phyloP scores from a whole-genome alignment of 2,329 filamentous ascomycete genomes.

The Ascocoryne sarcoides region DNA sequence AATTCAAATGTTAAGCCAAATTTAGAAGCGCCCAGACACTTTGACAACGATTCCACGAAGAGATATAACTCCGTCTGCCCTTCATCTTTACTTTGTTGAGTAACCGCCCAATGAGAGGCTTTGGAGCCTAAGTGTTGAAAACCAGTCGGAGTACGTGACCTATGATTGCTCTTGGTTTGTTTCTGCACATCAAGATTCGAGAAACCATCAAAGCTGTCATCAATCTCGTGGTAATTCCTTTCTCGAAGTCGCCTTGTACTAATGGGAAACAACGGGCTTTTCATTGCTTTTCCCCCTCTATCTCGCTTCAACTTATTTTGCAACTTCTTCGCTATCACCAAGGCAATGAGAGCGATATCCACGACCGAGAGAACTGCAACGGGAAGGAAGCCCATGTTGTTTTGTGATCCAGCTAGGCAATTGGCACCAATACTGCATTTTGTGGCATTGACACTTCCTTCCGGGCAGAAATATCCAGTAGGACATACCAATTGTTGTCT shows the following conservation, averaged over 20 bases:
- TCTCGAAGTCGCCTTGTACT: too few relatives aligned
- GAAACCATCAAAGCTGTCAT: too few relatives aligned
- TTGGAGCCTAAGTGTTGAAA: too few relatives aligned
- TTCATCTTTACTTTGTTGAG: too few relatives aligned
- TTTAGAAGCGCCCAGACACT: slow-evolving; percentile 40
- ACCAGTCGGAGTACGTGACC: slow-evolving; percentile 23
- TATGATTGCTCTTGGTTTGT: slow-evolving; percentile 21
- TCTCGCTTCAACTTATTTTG: slow-evolving; percentile 14
- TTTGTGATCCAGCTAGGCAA: slow-evolving; percentile 37
- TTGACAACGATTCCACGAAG: slow-evolving; percentile 45
- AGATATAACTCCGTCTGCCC: too few relatives aligned
- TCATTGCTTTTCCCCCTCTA: not conserved
- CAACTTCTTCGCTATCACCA: slow-evolving; percentile 30
- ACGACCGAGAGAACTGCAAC: slow-evolving; percentile 34
- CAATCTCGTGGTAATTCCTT: too few relatives aligned
- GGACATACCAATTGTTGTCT: slow-evolving; percentile 37
- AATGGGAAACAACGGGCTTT: too few relatives aligned
- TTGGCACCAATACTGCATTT: slow-evolving; percentile 38
- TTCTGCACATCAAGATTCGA: not conserved
- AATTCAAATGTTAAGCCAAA: slow-evolving; percentile 48
- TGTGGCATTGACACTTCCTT: slow-evolving; percentile 38
- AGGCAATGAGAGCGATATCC: slow-evolving; percentile 34
- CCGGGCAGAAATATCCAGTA: slow-evolving; percentile 41
- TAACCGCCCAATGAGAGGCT: too few relatives aligned
- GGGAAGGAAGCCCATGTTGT: slow-evolving; percentile 37